Evolutionary conservation across 2,329 filamentous ascomycete genomes (phyloP), one percentile per base, ranked within the genome.

Genomic region (Colletotrichum paranaense): DNA sequence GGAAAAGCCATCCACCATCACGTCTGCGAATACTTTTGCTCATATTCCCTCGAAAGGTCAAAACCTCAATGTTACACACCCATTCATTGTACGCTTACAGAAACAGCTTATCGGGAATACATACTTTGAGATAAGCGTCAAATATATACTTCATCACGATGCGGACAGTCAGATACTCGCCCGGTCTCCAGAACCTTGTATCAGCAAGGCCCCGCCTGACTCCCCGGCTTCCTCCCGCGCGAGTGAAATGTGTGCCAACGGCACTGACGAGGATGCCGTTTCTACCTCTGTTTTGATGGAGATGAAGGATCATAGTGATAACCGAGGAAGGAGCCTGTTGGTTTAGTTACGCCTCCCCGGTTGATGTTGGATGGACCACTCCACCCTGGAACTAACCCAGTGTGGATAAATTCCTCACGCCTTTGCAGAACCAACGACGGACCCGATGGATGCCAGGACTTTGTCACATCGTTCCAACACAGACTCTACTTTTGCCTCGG

Each of bases 351-450:
- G 32, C 38, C 35, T 32, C 4, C 22, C 24, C 6, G 32, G 35
- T 26, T n/a, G 30, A n/a, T 24, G 38, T 59, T 59, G 64, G 42
- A 49, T 26, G 35, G 24, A 22, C 28, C 42, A 32, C 38, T 67
- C 64, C 53, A 59, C 64, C 57, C n/a, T 14, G 22, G 30, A 53
- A 49, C 62, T 64, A 64, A 64, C 46, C 62, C 19, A 11, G 26
- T 46, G 32, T 26, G 28, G 53, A 46, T 32, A n/a, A 26, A 55
- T n/a, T 55, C 62, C 38, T 26, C 57, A 53, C 53, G 32, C 28
- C 42, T 67, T 24, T 30, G 7, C 24, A 35, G 35, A 24, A 49
- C 64, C 64, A 67, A 60, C 64, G 26, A 22, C 64, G 28, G 24
- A 24, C 38, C 38, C 42, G 19, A 22, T 22, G 22, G 22, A 22